Conservation (phyloP, 2,329 filamentous ascomycete genomes). For the Phialocephala subalpina region DNA sequence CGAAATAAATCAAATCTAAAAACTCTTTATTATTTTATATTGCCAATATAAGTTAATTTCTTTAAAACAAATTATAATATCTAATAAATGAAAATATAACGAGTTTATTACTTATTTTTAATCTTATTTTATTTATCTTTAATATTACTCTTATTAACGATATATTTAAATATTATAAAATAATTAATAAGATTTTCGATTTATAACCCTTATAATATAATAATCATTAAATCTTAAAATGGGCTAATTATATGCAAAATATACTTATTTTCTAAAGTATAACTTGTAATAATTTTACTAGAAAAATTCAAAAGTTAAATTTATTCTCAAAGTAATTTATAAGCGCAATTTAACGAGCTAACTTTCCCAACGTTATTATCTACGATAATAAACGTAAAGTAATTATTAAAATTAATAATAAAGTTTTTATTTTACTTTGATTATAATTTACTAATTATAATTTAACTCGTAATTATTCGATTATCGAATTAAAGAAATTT, state of each 20-base stretch:
- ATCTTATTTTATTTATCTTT: slow-evolving; percentile 26
- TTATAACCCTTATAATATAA: slow-evolving; percentile 20
- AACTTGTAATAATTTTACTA: slow-evolving; percentile 14
- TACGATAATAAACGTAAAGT: slow-evolving; percentile 19
- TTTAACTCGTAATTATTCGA: background rate
- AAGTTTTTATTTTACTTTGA: slow-evolving; percentile 9
- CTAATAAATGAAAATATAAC: background rate
- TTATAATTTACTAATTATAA: slow-evolving; percentile 11
- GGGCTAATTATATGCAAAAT: slow-evolving; percentile 15
- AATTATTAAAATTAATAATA: slow-evolving; percentile 24
- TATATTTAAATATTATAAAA: slow-evolving; percentile 27
- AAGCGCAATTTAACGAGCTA: slow-evolving; percentile 4
- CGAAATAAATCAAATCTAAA: background rate
- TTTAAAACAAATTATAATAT: background rate
- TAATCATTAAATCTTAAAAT: background rate
- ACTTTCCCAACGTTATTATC: slow-evolving; percentile 12
- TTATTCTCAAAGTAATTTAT: slow-evolving; percentile 17
- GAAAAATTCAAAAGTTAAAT: slow-evolving; percentile 20
- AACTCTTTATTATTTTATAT: background rate
- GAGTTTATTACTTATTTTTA: slow-evolving; percentile 23
- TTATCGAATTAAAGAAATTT: slow-evolving; percentile 23
- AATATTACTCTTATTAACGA: slow-evolving; percentile 15
- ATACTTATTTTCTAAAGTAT: slow-evolving; percentile 24
- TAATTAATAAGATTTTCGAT: slow-evolving; percentile 21
- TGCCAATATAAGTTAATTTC: background rate